These are phyloP conservation scores for Rhodomyrtus tomentosa DNA, from an alignment of 345 rosid species.

Conservation along the genomic window DNA sequence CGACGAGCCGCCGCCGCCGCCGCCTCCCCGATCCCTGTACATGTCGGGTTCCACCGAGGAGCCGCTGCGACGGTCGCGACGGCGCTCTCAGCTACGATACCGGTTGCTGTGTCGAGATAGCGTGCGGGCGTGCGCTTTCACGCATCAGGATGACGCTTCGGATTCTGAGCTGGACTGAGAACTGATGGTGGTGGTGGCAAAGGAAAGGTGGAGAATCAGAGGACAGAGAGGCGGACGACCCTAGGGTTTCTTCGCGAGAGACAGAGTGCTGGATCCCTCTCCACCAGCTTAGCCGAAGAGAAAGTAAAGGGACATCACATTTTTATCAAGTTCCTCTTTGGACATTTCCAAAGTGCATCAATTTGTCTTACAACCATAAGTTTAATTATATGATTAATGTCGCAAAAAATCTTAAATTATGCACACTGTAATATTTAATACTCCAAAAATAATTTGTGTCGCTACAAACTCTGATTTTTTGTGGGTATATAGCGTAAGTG, in stretches of 20 bases:
- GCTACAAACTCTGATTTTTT: no score
- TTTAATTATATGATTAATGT: no score
- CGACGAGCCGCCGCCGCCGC: conserved; percentile 69
- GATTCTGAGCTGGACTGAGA: neutral
- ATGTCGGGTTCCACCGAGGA: conserved; percentile 5
- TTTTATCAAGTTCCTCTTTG: neutral
- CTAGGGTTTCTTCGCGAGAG: neutral
- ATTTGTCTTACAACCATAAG: no score
- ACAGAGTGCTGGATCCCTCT: neutral
- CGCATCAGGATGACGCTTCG: neutral
- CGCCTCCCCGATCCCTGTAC: conserved; percentile 66
- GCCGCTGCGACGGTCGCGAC: neutral
- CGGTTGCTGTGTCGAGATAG: neutral
- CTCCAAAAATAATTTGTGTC: no score
- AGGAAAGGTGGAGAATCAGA: neutral
- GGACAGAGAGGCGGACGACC: neutral
- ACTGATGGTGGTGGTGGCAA: neutral
- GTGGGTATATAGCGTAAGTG: no score
- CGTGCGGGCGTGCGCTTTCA: neutral
- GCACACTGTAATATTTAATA: no score
- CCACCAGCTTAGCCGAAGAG: neutral
- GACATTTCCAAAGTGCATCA: neutral
- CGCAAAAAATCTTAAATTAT: no score
- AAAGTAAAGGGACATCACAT: neutral
- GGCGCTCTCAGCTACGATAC: neutral